These are phyloP conservation scores for Pyricularia sp. DNA, from an alignment of 2,329 filamentous ascomycete species.

Conservation along the genomic window DNA sequence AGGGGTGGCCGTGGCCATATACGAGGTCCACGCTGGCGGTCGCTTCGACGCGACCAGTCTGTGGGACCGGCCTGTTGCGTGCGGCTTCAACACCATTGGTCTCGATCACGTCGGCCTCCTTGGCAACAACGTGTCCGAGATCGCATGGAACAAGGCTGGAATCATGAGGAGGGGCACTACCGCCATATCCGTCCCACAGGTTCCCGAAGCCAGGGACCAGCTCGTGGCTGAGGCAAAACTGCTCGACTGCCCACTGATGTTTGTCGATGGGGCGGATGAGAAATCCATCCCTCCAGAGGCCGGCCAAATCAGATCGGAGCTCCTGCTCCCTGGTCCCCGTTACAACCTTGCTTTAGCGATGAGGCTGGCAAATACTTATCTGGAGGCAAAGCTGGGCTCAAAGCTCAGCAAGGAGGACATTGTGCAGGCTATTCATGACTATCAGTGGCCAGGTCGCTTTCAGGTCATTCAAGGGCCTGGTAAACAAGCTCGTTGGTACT, in stretches of 20 bases:
- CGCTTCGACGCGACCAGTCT: slow-evolving; percentile 63
- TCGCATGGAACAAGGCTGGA: slow-evolving; percentile 66
- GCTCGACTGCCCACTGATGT: not conserved
- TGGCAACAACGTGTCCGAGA: slow-evolving; percentile 53
- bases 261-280: not conserved
- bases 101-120: slow-evolving; percentile 52
- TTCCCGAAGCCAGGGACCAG: not conserved
- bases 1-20: not conserved
- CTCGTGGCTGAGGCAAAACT: slow-evolving; percentile 1
- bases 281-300: not conserved
- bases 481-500: not conserved
- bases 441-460: slow-evolving; percentile 2
- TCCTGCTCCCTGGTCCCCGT: slow-evolving; percentile 1
- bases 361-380: slow-evolving; percentile 2
- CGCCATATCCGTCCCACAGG: slow-evolving; percentile 33
- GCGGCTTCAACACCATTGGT: slow-evolving; percentile 56
- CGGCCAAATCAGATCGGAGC: not conserved
- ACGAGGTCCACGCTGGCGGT: slow-evolving; percentile 5
- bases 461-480: not conserved
- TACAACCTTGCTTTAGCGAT: slow-evolving; percentile 2
- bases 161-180: slow-evolving; percentile 53
- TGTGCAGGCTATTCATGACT: not conserved
- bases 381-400: not conserved
- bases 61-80: slow-evolving; percentile 47
- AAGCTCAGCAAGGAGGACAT: slow-evolving; percentile 1